These are phyloP conservation scores for Fusarium cyanostomum DNA, from an alignment of 2,329 filamentous ascomycete genomes.

Conservation along the genomic window DNA sequence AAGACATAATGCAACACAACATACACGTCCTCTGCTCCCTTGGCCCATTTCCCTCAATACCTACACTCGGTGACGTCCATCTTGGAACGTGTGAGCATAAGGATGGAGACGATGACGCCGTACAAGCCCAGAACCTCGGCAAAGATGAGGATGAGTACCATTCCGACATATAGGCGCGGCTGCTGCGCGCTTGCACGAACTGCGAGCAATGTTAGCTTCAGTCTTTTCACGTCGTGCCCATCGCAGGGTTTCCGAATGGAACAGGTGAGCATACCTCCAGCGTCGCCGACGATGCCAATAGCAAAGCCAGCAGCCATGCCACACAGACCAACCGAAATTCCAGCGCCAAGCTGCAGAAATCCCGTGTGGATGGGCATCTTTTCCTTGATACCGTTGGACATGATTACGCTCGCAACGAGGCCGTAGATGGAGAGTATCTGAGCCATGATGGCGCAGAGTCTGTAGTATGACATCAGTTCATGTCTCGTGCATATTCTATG, in stretches of 20 bases:
- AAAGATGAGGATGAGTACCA: slow-evolving; percentile 60
- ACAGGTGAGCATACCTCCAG: slow-evolving; percentile 47
- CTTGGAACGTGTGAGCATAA: slow-evolving; percentile 58
- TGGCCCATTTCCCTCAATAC: slow-evolving; percentile 37
- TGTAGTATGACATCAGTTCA: slow-evolving; percentile 25
- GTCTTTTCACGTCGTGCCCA: too few species aligned
- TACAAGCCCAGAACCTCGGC: slow-evolving; percentile 58
- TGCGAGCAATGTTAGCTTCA: slow-evolving; percentile 17
- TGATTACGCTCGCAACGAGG: slow-evolving; percentile 56
- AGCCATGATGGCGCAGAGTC: slow-evolving; percentile 57
- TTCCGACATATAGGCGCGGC: slow-evolving; percentile 57
- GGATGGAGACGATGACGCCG: slow-evolving; percentile 58
- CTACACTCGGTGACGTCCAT: slow-evolving; percentile 51
- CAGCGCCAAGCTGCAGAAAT: slow-evolving; percentile 56
- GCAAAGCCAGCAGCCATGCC: slow-evolving; percentile 58
- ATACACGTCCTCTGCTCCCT: background rate
- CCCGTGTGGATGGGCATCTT: slow-evolving; percentile 55
- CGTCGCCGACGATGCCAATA: slow-evolving; percentile 58
- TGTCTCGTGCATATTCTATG: background rate
- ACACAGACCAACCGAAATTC: slow-evolving; percentile 55
- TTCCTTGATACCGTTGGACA: slow-evolving; percentile 52
- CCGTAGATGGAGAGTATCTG: slow-evolving; percentile 60
- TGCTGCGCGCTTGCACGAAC: slow-evolving; percentile 59
- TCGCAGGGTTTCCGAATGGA: background rate
- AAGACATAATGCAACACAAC: background rate